Evolutionary conservation across 1,284 basidiomycete genomes (phyloP), one percentile per base, ranked within the genome.

Genomic region (Ganoderma lucidum): DNA sequence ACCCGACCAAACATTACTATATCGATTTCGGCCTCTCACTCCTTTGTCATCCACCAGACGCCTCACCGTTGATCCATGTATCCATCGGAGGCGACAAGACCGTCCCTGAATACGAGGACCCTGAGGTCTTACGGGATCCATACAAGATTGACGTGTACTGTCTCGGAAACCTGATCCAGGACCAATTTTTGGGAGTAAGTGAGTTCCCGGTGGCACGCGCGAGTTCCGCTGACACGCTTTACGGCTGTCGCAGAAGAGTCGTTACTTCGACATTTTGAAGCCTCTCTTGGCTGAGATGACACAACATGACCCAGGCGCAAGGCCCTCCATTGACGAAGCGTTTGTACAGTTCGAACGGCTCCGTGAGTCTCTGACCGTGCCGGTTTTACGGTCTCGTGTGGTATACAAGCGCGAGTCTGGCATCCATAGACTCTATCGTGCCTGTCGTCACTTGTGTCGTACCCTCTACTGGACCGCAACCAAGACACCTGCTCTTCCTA

Each of bases 1-100:
- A 64, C 2, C 78, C 77, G 0, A 68, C 76, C 6, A 76, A 73
- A 56, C 82, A 82, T 67, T 78, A 78, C 41, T 74, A 72, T 62
- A 73, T 75, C 37, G 78, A 83, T 64, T 84, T 83, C 32, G 81
- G 81, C 0, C 62, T 81, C 8, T 82, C 83, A 4, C 71, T 78
- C 19, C 59, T 64, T 67, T 62, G 65, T 67, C 68, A 64, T 68
- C 14, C 64, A n/a, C 37, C 70, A 39, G 39, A 65, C 64, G 30
- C 68, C 63, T 23, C 72, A 37, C 68, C 78, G 42, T 53, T 70
- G 55, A 60, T 73, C 61, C n/a, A 56, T 39, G 70, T 71, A 0
- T 68, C 73, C 10, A 37, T 64, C 17, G 75, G 75, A 3, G 74
- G 71, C 6, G 75, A 73, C 42, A 70, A 58, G 59, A 68, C 70